Conservation (phyloP, 2,329 filamentous ascomycete genomes). For the Xylariales sp. region DNA sequence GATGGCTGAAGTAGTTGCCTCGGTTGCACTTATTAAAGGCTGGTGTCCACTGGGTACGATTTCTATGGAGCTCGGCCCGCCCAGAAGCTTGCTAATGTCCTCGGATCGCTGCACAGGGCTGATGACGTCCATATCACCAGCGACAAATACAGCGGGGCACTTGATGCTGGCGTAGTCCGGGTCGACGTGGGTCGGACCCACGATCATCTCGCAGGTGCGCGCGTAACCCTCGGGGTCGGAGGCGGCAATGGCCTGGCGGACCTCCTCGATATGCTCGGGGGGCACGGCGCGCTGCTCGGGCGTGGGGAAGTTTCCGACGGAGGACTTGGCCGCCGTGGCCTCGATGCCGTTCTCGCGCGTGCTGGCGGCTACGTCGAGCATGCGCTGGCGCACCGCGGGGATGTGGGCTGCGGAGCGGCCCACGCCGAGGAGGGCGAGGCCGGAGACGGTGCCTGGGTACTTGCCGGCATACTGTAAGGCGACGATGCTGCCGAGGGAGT, state of each 20-base stretch:
- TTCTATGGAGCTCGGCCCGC: conserved; percentile 11
- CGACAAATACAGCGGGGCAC: conserved; percentile 23
- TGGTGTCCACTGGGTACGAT: conserved; percentile 18
- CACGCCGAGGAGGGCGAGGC: conserved; percentile 26
- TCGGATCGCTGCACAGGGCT: conserved; percentile 20
- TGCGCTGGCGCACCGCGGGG: conserved; percentile 22
- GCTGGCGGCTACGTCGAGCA: conserved; percentile 21
- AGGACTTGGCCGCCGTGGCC: conserved; percentile 19
- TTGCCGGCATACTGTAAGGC: conserved; percentile 29
- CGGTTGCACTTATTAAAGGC: conserved; percentile 6
- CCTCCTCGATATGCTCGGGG: conserved; percentile 10
- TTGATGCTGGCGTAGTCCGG: conserved; percentile 24
- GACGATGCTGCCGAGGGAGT: conserved; percentile 30
- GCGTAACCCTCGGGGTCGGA: conserved; percentile 27
- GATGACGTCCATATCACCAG: conserved; percentile 25
- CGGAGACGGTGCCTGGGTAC: conserved; percentile 17
- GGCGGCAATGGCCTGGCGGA: conserved; percentile 23
- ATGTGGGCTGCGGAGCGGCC: conserved; percentile 25
- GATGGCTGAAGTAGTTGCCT: conserved; percentile 6
- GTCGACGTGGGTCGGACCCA: conserved; percentile 22
- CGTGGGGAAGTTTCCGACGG: conserved; percentile 23
- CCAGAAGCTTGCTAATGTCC: conserved; percentile 20
- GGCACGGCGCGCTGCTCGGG: conserved; percentile 14
- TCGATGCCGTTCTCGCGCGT: conserved; percentile 21
- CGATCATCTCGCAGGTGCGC: conserved; percentile 23